Conservation (phyloP, 768 basidiomycete species). For the Boletus rubropictus region DNA sequence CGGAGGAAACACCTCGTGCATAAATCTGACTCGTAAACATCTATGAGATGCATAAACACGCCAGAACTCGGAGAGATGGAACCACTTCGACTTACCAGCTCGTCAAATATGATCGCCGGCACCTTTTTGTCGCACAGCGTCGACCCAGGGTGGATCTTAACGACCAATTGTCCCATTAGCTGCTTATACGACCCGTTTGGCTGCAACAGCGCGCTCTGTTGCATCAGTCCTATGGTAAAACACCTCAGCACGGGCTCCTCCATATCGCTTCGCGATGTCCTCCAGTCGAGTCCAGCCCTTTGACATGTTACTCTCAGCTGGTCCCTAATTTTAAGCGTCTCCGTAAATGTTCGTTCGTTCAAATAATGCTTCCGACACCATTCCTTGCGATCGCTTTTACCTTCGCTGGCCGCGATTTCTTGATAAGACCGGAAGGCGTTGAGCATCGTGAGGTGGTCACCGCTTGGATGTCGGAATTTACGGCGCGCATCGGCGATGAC, state of each 20-base stretch:
- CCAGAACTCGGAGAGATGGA: neutral
- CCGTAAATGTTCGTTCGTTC: constrained; percentile 73
- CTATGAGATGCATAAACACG: constrained; percentile 33
- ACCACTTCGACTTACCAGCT: constrained; percentile 57
- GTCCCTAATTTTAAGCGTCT: constrained; percentile 72
- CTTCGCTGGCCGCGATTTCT: constrained; percentile 50
- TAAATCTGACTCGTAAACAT: constrained; percentile 81
- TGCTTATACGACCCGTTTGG: constrained; percentile 87
- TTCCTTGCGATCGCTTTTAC: constrained; percentile 44
- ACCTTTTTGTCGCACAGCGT: constrained; percentile 74
- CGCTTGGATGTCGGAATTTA: constrained; percentile 77
- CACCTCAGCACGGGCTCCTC: constrained; percentile 66
- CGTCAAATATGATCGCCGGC: constrained; percentile 87
- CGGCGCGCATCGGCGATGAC: constrained; percentile 59
- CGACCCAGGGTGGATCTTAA: constrained; percentile 92
- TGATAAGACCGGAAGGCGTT: constrained; percentile 81
- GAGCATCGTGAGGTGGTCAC: constrained; percentile 88
- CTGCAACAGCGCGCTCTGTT: constrained; percentile 79
- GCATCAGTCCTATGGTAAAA: constrained; percentile 69
- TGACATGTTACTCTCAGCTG: constrained; percentile 70
- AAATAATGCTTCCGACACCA: constrained; percentile 87
- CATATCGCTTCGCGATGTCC: constrained; percentile 52
- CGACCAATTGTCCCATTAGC: constrained; percentile 64
- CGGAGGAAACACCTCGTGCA: constrained; percentile 83
- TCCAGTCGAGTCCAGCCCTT: constrained; percentile 56